These are phyloP conservation scores for Alternaria atra DNA, from an alignment of 2,329 filamentous ascomycete species.

Conservation along the genomic window DNA sequence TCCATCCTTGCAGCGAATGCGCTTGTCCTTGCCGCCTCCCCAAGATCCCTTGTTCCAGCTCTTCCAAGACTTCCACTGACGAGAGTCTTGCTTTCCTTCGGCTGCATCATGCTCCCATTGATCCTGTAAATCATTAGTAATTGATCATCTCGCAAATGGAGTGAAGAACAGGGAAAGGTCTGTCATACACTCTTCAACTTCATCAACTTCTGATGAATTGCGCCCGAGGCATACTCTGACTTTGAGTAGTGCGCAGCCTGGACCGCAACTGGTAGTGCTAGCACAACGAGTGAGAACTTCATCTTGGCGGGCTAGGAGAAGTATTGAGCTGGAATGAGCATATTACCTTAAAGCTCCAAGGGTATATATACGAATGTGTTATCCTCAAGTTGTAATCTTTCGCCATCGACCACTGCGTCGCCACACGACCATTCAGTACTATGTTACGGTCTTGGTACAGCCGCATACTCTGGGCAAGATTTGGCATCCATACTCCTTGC, in stretches of 20 bases:
- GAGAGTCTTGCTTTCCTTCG: slow-evolving; percentile 25
- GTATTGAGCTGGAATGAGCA: slow-evolving; percentile 38
- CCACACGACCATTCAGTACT: slow-evolving; percentile 5
- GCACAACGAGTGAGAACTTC: slow-evolving; percentile 35
- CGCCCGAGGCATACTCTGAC: slow-evolving; percentile 35
- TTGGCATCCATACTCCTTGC: slow-evolving; percentile 22
- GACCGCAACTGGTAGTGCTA: slow-evolving; percentile 32
- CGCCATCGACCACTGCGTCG: slow-evolving; percentile 1
- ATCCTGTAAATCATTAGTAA: slow-evolving; percentile 14
- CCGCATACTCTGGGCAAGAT: slow-evolving; percentile 14
- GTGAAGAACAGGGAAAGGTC: not conserved
- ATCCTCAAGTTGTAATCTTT: not conserved
- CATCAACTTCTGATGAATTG: slow-evolving; percentile 37
- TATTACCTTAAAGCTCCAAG: slow-evolving; percentile 12
- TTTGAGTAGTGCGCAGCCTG: slow-evolving; percentile 34
- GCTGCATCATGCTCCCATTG: slow-evolving; percentile 36
- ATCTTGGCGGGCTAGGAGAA: slow-evolving; percentile 29
- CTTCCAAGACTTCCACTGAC: slow-evolving; percentile 34
- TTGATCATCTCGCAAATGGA: not conserved
- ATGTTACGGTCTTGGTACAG: slow-evolving; percentile 20
- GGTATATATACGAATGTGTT: slow-evolving; percentile 28
- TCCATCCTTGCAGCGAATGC: slow-evolving; percentile 33
- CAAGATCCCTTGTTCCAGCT: slow-evolving; percentile 25
- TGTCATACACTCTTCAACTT: slow-evolving; percentile 35
- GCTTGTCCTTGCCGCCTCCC: slow-evolving; percentile 16